Evolutionary conservation across 1,284 basidiomycete species (phyloP), one percentile per base, ranked within the genome.

Genomic region (Papiliotrema fonsecae): DNA sequence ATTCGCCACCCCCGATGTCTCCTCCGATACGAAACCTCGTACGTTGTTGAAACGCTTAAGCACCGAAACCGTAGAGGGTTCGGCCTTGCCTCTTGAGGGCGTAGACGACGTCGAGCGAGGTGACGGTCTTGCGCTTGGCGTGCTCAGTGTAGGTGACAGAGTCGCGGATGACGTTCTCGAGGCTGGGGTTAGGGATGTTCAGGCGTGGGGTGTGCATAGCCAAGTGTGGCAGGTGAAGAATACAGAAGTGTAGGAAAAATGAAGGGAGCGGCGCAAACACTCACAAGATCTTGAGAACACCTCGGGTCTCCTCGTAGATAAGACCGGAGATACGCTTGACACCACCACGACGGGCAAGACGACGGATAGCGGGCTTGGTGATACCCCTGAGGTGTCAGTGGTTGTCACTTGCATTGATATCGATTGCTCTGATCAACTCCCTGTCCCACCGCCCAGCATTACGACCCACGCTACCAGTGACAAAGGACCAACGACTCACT

Each of bases 291-390:
- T 85, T 87, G 67, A 89, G 79, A 44, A 87, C 84, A 76, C 85
- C 82, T 60, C 90, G 87, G 52, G 88, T 91, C 82, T 92, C 89
- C 75, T 92, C 88, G 76, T 92, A 92, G 77, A 92, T 89, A 60
- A 89, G 81, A 70, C 87, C 87, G 48, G 88, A 89, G 74, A 90
- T 89, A 86, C 87, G 87, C 80, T 92, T 91, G 70, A 91, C 88
- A 85, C 88, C 88, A 72, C 90, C 91, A 81, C 89, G 86, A 74
- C 90, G 88, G 39, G 90, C 90, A 56, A 94, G 86, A 79, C 89
- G 87, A 65, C 90, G 87, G 74, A 93, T 91, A 61, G 88, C 88
- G 61, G 87, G 87, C 79, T 90, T 91, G 65, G 87, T 90, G 72
- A 90, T 87, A 78, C 77, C 76, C 64, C 66, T 67, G 42, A n/a